Evolutionary conservation across 305 asterid genomes (phyloP), one percentile per base, ranked within the genome.

Genomic region (Fraxinus greggii): DNA sequence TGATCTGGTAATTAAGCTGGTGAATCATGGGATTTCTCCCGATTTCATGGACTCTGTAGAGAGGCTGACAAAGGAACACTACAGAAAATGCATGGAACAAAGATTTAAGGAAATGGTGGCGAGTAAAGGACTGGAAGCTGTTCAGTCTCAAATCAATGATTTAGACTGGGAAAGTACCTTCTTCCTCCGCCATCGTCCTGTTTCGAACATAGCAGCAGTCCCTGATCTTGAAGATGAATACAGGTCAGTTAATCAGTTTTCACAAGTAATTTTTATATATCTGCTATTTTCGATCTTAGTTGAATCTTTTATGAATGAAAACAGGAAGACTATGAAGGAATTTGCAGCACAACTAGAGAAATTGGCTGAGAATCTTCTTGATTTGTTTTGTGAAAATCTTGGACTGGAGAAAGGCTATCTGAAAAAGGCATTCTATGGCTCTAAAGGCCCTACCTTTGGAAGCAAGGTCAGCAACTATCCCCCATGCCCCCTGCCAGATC

Each of bases 131-230:
- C 87, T 95, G 1, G 98, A 94, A 19, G 94, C 90, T 69, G 94
- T 90, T 19, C 89, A 89, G 40, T 79, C 82, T 74, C 93, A 91
- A 82, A 81, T 89, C 67, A 33, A 82, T 23, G 93, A 90, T 80
- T 80, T 90, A 21, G 95, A 92, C 59, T 92, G 95, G 95, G 95
- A 95, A 69, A 92, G 97, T 92, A 91, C 98, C 54, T 95, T 95
- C 92, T 94, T 78, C 92, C 38, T 95, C 76, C 92, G 93, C 77
- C 99, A 92, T 79, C 93, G 85, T 17, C 95, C 92, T 76, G 82
- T 74, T 78, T 92, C 95, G 0, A 92, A 88, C 85, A 83, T 90
- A 81, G 88, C 90, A 1, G 89, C 90, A 80, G 31, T 92, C 81
- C 93, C 93, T 23, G 95, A 90, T 84, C 92, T 92, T 73, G 92